phyloP scores from a whole-genome alignment of 345 rosid genomes.

The Eucalyptus microcorys region DNA sequence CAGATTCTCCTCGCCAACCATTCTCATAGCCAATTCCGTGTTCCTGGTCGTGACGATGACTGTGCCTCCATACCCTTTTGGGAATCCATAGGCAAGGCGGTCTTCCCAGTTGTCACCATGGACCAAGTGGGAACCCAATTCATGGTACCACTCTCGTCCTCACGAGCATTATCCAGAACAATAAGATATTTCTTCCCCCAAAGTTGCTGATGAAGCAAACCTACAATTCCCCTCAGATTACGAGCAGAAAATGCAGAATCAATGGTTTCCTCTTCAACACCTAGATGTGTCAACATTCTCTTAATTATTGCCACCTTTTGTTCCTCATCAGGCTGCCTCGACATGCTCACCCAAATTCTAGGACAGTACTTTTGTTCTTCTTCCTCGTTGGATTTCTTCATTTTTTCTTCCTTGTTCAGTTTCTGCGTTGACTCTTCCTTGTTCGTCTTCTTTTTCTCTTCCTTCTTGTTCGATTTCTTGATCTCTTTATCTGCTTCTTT shows the following conservation, averaged over 20 bases:
- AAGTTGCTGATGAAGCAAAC: constrained; percentile 18
- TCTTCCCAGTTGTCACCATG: constrained; percentile 1
- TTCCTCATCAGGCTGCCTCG: neutral
- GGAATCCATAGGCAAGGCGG: constrained; percentile 29
- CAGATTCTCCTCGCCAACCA: constrained; percentile 32
- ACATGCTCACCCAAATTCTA: constrained; percentile 33
- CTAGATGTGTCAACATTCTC: constrained; percentile 16
- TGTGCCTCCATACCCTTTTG: constrained; percentile 41
- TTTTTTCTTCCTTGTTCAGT: neutral
- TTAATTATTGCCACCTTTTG: neutral
- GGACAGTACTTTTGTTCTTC: constrained; percentile 4
- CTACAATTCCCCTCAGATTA: constrained; percentile 4
- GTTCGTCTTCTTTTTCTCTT: neutral
- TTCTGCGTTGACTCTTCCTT: neutral
- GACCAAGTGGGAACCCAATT: neutral
- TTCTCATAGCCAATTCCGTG: constrained; percentile 2
- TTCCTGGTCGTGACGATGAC: constrained; percentile 33
- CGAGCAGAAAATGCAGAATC: neutral
- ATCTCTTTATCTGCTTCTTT: neutral
- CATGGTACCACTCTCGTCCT: constrained; percentile 4
- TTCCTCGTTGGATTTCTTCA: neutral
- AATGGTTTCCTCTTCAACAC: constrained; percentile 13
- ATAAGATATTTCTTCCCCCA: constrained; percentile 38
- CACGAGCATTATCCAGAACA: constrained; percentile 24
- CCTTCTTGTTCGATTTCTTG: neutral